phyloP scores from a whole-genome alignment of 2,329 filamentous ascomycete species.

The Dactylellina haptotyla region DNA sequence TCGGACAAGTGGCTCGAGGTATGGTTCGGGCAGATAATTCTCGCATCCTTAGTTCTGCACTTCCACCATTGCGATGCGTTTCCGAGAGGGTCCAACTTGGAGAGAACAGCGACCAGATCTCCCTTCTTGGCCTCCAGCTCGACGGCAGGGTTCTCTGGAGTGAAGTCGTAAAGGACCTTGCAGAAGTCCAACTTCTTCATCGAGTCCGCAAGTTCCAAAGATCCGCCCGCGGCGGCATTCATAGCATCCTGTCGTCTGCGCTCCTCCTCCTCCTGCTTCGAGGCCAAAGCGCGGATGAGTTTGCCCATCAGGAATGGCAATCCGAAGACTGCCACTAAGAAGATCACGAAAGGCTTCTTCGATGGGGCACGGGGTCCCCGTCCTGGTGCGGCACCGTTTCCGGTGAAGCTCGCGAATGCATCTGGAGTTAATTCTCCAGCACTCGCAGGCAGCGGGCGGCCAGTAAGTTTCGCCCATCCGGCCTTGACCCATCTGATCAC shows the following conservation, averaged over 20 bases:
- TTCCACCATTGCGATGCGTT: constrained; percentile 97
- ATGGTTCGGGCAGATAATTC: constrained; percentile 92
- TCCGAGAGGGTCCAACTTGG: constrained; percentile 90
- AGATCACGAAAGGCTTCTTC: constrained; percentile 95
- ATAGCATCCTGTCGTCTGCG: constrained; percentile 67
- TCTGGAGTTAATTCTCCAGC: constrained; percentile 87
- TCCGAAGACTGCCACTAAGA: constrained; percentile 91
- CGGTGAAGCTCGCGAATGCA: constrained; percentile 82
- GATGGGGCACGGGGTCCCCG: constrained; percentile 81
- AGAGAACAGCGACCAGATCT: constrained; percentile 91
- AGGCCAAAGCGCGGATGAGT: constrained; percentile 84
- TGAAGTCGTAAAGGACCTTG: constrained; percentile 92
- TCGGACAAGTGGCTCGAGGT: constrained; percentile 78
- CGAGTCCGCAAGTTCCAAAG: constrained; percentile 63
- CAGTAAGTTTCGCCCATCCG: constrained; percentile 89
- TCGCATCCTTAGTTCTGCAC: constrained; percentile 87
- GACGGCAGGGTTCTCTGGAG: constrained; percentile 77
- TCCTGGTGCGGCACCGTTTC: constrained; percentile 64
- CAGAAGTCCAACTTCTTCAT: constrained; percentile 95
- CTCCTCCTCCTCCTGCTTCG: constrained; percentile 85
- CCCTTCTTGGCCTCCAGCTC: constrained; percentile 94
- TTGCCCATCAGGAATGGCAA: constrained; percentile 97
- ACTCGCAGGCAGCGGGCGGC: constrained; percentile 86
- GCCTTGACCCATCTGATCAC: constrained; percentile 94
- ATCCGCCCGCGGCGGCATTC: constrained; percentile 57